These are phyloP conservation scores for Candida morakotiae DNA, from an alignment of 805 yeast genomes.

Conservation along the genomic window DNA sequence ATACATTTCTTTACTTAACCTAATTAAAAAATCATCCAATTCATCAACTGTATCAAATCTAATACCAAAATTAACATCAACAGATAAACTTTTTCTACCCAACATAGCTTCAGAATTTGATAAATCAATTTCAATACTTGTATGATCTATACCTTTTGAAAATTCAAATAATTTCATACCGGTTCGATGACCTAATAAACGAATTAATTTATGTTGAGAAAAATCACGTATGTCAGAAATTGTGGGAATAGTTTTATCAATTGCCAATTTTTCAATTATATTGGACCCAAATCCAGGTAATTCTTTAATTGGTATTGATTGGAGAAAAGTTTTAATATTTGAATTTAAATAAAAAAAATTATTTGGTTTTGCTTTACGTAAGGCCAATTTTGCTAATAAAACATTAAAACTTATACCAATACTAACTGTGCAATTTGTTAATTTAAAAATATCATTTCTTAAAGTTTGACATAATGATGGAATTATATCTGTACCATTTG, in stretches of 20 bases:
- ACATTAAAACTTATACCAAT: slow-evolving; percentile 76
- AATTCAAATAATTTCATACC: slow-evolving; percentile 61
- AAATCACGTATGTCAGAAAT: slow-evolving; percentile 38
- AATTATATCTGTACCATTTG: slow-evolving; percentile 10
- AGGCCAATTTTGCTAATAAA: slow-evolving; percentile 70
- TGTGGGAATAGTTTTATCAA: slow-evolving; percentile 13
- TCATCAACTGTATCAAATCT: slow-evolving; percentile 60
- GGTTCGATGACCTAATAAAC: slow-evolving; percentile 62
- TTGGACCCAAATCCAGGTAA: slow-evolving; percentile 65
- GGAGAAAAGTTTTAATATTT: slow-evolving; percentile 29
- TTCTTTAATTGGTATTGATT: slow-evolving; percentile 28
- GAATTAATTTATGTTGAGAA: slow-evolving; percentile 33
- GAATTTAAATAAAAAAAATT: slow-evolving; percentile 45
- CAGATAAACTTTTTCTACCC: slow-evolving; percentile 72
- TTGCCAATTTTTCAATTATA: slow-evolving; percentile 42
- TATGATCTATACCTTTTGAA: slow-evolving; percentile 64
- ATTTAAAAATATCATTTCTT: slow-evolving; percentile 34
- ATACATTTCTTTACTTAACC: slow-evolving; percentile 57
- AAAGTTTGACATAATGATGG: slow-evolving; percentile 27
- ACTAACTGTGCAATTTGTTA: slow-evolving; percentile 67
- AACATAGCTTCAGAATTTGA: slow-evolving; percentile 41
- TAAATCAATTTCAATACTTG: slow-evolving; percentile 50
- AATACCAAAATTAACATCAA: slow-evolving; percentile 90
- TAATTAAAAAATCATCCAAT: slow-evolving; percentile 57
- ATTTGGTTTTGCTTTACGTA: slow-evolving; percentile 75